A percentile compares a stretch with the other conserved stretches of the same genome.
Conservation (phyloP, 495 filamentous ascomycete species). For the Arthonia radiata region DNA sequence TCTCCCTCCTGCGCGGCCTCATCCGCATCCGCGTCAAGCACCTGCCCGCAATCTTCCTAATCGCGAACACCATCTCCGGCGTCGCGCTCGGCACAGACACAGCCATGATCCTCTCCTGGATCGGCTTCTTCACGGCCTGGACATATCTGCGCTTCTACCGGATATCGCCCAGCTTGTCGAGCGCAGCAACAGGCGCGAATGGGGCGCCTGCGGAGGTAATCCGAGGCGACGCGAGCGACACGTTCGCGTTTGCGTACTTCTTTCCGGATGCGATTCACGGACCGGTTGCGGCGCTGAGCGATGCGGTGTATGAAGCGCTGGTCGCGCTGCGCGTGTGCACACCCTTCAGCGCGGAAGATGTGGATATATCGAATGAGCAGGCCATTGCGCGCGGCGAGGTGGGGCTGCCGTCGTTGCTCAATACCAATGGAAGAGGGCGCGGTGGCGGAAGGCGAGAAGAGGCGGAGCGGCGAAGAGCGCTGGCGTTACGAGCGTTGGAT, state of each 20-base stretch:
- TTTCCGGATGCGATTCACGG: conserved; percentile 75
- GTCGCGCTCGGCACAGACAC: conserved; percentile 66
- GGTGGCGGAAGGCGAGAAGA: conserved; percentile 49
- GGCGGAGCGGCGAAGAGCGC: conserved; percentile 65
- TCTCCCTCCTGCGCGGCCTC: conserved; percentile 67
- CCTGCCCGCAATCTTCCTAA: conserved; percentile 73
- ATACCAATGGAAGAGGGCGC: conserved; percentile 16
- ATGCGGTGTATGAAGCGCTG: conserved; percentile 46
- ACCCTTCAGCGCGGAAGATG: conserved; percentile 68
- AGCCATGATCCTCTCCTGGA: conserved; percentile 54
- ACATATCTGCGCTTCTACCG: conserved; percentile 85
- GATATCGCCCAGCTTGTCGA: conserved; percentile 33
- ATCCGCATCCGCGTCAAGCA: conserved; percentile 80
- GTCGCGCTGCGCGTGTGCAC: conserved; percentile 52
- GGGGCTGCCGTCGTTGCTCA: conserved; percentile 35
- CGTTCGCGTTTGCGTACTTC: conserved; percentile 83
- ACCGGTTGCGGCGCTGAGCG: conserved; percentile 44
- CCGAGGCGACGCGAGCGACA: conserved; percentile 79
- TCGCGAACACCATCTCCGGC: conserved; percentile 50
- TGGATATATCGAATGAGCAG: conserved; percentile 54
- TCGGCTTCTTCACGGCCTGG: conserved; percentile 75
- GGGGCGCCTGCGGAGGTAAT: conserved; percentile 19
- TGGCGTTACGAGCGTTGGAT: conserved; percentile 78
- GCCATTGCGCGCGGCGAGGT: conserved; percentile 42
- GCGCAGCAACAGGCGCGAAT: conserved; percentile 27